Percentiles rank a stretch among this genome's conserved stretches.
These are phyloP conservation scores for Glutinoglossum americanum DNA, from an alignment of 495 filamentous ascomycete genomes.

Conservation along the genomic window DNA sequence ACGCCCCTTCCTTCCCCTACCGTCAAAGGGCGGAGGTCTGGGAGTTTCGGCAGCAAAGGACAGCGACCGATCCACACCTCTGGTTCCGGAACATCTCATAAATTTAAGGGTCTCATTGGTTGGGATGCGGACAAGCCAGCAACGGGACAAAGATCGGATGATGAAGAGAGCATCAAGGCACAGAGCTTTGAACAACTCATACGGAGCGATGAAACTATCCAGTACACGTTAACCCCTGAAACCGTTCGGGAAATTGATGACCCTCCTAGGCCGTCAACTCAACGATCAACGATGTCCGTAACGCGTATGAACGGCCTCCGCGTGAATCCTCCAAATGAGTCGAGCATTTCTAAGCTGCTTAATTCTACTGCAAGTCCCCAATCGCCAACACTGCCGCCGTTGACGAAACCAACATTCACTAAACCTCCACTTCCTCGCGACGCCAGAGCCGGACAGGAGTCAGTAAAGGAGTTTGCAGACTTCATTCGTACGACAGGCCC, in stretches of 20 bases:
- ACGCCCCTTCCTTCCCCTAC: neutral
- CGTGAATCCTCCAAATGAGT: neutral
- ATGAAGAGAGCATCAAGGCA: slow-evolving; percentile 19
- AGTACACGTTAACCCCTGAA: slow-evolving; percentile 80
- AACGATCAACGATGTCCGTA: neutral
- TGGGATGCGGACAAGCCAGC: slow-evolving; percentile 10
- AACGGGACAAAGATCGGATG: slow-evolving; percentile 13
- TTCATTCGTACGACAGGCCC: slow-evolving; percentile 76
- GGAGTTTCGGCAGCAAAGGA: slow-evolving; percentile 22
- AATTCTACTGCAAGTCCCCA: neutral
- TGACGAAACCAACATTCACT: neutral
- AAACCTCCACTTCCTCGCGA: slow-evolving; percentile 31
- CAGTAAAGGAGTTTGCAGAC: slow-evolving; percentile 58
- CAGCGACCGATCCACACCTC: slow-evolving; percentile 31
- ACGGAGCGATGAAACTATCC: slow-evolving; percentile 73
- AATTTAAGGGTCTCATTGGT: slow-evolving; percentile 29
- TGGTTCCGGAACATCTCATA: slow-evolving; percentile 29
- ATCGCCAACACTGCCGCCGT: neutral
- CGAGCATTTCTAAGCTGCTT: neutral
- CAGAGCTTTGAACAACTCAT: slow-evolving; percentile 66
- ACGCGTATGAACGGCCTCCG: neutral
- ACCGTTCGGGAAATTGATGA: slow-evolving; percentile 68
- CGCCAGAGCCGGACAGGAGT: slow-evolving; percentile 38
- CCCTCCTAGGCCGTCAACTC: slow-evolving; percentile 20
- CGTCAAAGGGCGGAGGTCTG: slow-evolving; percentile 20